Base-by-base conservation (phyloP, 2,329 filamentous ascomycete species). In the Paramyrothecium roridum region DNA sequence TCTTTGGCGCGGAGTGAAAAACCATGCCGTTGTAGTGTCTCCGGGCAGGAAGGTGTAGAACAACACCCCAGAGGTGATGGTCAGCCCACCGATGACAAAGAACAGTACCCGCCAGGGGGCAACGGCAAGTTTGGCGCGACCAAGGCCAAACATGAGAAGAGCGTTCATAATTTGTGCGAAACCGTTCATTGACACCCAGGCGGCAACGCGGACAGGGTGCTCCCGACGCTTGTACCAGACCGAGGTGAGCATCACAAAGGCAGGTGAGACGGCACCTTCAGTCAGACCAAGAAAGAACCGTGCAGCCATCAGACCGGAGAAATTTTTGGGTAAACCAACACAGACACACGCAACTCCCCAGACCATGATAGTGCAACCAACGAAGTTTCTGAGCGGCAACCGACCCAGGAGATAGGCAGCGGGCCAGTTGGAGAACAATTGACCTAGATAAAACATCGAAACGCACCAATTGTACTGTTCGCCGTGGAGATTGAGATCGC, bases 341-440 rank as follows among this genome's bases (percentile, higher is more conserved):
- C 73, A 77, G 72, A 77, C 76, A 58, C 72, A 76, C 6, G 76
- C 64, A 17, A 64, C 63, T 3, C 75, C 75, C 74, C 75, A 79
- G 17, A 77, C 61, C 22, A 79, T 68, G n/a, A n/a, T n/a, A n/a
- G n/a, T n/a, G n/a, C n/a, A n/a, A n/a, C n/a, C n/a, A n/a, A n/a
- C n/a, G n/a, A n/a, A n/a, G n/a, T n/a, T n/a, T n/a, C n/a, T n/a
- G n/a, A n/a, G n/a, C n/a, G n/a, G n/a, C n/a, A n/a, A n/a, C n/a
- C n/a, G n/a, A n/a, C n/a, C n/a, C n/a, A n/a, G n/a, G n/a, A n/a
- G n/a, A n/a, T n/a, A n/a, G n/a, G n/a, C n/a, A n/a, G n/a, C n/a
- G n/a, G n/a, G n/a, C n/a, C n/a, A n/a, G n/a, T n/a, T n/a, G n/a
- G n/a, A n/a, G n/a, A n/a, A n/a, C n/a, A n/a, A n/a, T n/a, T n/a